phyloP scores from a whole-genome alignment of 306 rosid species.

The Trifolium fragiferum region DNA sequence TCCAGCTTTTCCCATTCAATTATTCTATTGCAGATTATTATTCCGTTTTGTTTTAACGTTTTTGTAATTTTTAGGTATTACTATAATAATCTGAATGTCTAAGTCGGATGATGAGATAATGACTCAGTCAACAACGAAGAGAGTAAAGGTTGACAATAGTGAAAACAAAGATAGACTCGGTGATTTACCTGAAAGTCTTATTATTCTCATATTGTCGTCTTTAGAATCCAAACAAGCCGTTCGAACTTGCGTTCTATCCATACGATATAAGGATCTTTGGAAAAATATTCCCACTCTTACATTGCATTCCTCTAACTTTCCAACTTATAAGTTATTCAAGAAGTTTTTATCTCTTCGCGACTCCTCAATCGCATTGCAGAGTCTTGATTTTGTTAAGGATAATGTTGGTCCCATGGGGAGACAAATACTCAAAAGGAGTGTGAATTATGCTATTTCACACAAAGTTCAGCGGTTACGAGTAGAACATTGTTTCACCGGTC shows the following conservation, averaged over 20 bases:
- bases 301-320: neutral
- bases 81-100: conserved; percentile 13
- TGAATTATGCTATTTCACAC: conserved; percentile 29
- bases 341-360: conserved; percentile 4
- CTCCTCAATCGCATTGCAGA: neutral
- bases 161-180: conserved; percentile 30
- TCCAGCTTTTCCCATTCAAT: too few species aligned
- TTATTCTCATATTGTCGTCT: conserved; percentile 29
- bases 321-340: neutral
- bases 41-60: neutral
- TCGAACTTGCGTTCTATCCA: conserved; percentile 34
- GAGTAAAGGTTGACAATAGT: neutral
- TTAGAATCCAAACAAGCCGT: conserved; percentile 3
- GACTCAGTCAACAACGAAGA: neutral
- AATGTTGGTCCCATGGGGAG: too few species aligned
- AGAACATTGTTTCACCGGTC: neutral
- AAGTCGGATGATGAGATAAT: neutral
- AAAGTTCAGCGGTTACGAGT: conserved; percentile 15
- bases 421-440: neutral
- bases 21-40: neutral
- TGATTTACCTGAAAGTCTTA: conserved; percentile 29
- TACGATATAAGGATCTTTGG: conserved; percentile 31
- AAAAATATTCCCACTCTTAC: conserved; percentile 14
- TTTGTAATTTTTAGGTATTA: neutral
- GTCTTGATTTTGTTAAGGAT: conserved; percentile 5